Percentiles rank a stretch among this genome's conserved stretches.
Evolutionary conservation across 306 rosid species (phyloP).

Genomic region (Cercis canadensis): DNA sequence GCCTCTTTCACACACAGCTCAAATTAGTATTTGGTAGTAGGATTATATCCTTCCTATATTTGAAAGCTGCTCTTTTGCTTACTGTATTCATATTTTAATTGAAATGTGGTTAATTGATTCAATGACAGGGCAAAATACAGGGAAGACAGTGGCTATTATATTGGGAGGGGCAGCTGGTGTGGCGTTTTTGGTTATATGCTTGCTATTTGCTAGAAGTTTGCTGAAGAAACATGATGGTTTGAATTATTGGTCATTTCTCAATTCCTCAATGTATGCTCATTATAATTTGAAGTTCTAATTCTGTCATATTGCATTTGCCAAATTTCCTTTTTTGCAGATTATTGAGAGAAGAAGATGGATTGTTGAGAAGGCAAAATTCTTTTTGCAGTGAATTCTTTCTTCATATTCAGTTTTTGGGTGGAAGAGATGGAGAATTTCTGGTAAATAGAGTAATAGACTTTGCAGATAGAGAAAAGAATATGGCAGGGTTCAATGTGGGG

Average conservation of each 20-base stretch:
- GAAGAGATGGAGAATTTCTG: slow-evolving; percentile 44
- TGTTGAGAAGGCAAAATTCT: slow-evolving; percentile 43
- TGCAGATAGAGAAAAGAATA: slow-evolving; percentile 35
- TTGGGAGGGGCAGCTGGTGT: slow-evolving; percentile 88
- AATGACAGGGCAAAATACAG: slow-evolving; percentile 70
- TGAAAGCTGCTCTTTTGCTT: slow-evolving; percentile 11
- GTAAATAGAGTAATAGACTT: slow-evolving; percentile 31
- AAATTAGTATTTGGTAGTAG: slow-evolving; percentile 31
- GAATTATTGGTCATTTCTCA: slow-evolving; percentile 15
- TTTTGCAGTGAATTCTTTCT: slow-evolving; percentile 49
- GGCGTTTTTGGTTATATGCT: slow-evolving; percentile 73
- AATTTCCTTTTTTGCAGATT: slow-evolving; percentile 66
- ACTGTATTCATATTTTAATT: slow-evolving; percentile 17
- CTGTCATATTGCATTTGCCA: slow-evolving; percentile 32
- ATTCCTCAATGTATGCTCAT: neutral
- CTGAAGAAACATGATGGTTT: slow-evolving; percentile 85
- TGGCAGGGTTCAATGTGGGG: slow-evolving; percentile 26
- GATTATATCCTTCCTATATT: no score
- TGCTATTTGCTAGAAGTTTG: slow-evolving; percentile 82
- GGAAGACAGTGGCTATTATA: slow-evolving; percentile 89
- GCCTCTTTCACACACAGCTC: no score
- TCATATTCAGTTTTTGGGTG: slow-evolving; percentile 46
- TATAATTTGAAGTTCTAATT: slow-evolving; percentile 30
- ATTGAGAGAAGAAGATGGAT: slow-evolving; percentile 52
- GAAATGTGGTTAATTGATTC: slow-evolving; percentile 30